Evolutionary conservation across 306 rosid genomes (phyloP).

Genomic region (Sicyos baderoa): DNA sequence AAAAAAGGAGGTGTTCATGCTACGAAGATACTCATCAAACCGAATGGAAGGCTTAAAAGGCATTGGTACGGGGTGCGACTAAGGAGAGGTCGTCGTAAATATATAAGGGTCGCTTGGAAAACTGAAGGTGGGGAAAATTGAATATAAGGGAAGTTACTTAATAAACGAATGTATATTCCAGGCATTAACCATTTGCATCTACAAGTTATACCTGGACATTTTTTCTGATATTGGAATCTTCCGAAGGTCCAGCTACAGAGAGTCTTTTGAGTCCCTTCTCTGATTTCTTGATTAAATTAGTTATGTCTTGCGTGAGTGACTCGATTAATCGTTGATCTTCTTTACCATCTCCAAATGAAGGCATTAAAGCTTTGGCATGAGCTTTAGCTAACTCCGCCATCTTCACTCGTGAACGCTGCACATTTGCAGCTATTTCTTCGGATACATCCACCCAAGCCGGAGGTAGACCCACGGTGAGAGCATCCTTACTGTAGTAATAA

Average conservation of each 20-base stretch:
- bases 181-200: slow-evolving; percentile 1
- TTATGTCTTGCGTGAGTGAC: slow-evolving; percentile 69
- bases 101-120: not conserved
- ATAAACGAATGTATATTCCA: not conserved
- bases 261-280: slow-evolving; percentile 72
- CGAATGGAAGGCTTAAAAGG: not conserved
- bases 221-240: slow-evolving; percentile 88
- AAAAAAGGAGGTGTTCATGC: not conserved
- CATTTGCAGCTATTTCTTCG: slow-evolving; percentile 79
- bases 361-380: slow-evolving; percentile 91
- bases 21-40: not conserved
- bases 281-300: slow-evolving; percentile 69
- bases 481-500: slow-evolving; percentile 53
- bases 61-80: not conserved
- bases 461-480: slow-evolving; percentile 73
- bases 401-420: slow-evolving; percentile 72
- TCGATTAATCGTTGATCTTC: slow-evolving; percentile 83
- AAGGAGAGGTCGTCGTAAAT: not conserved
- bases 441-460: slow-evolving; percentile 98
- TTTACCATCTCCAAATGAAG: slow-evolving; percentile 90
- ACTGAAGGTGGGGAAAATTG: not conserved
- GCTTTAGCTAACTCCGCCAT: slow-evolving; percentile 85
- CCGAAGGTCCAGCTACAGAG: slow-evolving; percentile 78
- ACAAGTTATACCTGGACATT: slow-evolving; percentile 73
- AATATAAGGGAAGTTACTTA: not conserved